Evolutionary conservation across 257 asterid species (phyloP).

Genomic region (Solanum chiquidenum): DNA sequence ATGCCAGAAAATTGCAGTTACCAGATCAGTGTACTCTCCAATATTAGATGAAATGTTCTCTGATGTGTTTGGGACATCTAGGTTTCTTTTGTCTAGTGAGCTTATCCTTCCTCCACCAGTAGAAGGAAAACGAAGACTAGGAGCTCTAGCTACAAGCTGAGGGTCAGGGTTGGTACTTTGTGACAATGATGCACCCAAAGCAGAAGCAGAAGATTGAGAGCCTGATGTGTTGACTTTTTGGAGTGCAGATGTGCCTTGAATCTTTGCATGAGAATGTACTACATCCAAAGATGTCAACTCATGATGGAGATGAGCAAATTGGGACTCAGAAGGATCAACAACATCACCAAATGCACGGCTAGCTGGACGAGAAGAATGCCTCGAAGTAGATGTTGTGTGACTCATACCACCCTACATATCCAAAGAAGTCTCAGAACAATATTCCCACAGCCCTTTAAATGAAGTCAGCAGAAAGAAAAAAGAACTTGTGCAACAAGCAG

Average conservation of each 20-base stretch:
- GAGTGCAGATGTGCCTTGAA: slow-evolving; percentile 21
- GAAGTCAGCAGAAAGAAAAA: neutral
- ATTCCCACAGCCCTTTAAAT: neutral
- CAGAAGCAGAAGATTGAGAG: slow-evolving; percentile 39
- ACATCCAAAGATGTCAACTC: slow-evolving; percentile 28
- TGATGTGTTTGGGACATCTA: slow-evolving; percentile 4
- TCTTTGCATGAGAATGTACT: slow-evolving; percentile 16
- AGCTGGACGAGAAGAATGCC: slow-evolving; percentile 34
- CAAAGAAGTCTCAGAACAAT: neutral
- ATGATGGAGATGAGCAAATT: slow-evolving; percentile 22
- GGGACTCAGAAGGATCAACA: slow-evolving; percentile 28
- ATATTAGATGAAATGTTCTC: slow-evolving; percentile 23
- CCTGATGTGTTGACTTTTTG: slow-evolving; percentile 23
- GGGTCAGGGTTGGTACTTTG: slow-evolving; percentile 55
- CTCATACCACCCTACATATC: slow-evolving; percentile 38
- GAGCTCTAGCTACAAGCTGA: slow-evolving; percentile 38
- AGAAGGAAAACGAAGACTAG: slow-evolving; percentile 48
- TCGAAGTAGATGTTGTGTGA: slow-evolving; percentile 10
- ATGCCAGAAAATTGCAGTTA: slow-evolving; percentile 53
- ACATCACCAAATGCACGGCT: slow-evolving; percentile 27
- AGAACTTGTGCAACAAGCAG: neutral
- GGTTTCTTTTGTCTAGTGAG: slow-evolving; percentile 1
- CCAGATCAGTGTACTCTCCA: slow-evolving; percentile 35
- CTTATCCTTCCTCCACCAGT: slow-evolving; percentile 29
- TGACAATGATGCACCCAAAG: slow-evolving; percentile 46